A percentile compares a stretch with the other conserved stretches of the same genome.
Conservation (phyloP, 1,139 yeast species). For the Yamadazyma dushanensis region DNA sequence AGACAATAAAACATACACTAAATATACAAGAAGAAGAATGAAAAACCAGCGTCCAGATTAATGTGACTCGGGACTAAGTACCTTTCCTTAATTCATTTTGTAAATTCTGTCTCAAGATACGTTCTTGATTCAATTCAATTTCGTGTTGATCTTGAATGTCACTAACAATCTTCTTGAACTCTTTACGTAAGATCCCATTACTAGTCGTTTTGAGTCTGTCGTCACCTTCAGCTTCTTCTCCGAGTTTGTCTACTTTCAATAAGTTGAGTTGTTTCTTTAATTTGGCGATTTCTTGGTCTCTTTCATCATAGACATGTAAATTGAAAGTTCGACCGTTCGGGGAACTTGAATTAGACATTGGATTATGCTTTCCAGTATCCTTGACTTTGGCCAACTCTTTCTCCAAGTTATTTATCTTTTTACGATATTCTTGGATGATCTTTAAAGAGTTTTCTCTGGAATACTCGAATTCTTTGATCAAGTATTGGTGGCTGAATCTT, state of each 20-base stretch:
- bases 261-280: constrained; percentile 49
- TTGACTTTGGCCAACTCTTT: constrained; percentile 30
- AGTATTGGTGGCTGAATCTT: constrained; percentile 62
- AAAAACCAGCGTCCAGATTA: neutral
- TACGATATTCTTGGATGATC: constrained; percentile 49
- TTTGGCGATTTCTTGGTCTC: constrained; percentile 45
- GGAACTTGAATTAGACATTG: neutral
- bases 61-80: neutral
- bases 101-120: constrained; percentile 19
- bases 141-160: constrained; percentile 66
- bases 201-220: constrained; percentile 26
- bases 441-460: constrained; percentile 52
- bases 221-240: constrained; percentile 24
- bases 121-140: constrained; percentile 56
- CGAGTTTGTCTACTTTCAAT: constrained; percentile 52
- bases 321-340: neutral
- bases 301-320: constrained; percentile 17
- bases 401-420: constrained; percentile 45
- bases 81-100: constrained; percentile 7
- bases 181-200: constrained; percentile 59
- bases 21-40: constrained; percentile 1
- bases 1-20: constrained; percentile 2
- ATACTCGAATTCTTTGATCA: constrained; percentile 59
- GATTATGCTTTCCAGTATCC: neutral
- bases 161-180: constrained; percentile 66